Base-by-base conservation (phyloP, 129 eudicot genomes). In the Tagetes patula region DNA sequence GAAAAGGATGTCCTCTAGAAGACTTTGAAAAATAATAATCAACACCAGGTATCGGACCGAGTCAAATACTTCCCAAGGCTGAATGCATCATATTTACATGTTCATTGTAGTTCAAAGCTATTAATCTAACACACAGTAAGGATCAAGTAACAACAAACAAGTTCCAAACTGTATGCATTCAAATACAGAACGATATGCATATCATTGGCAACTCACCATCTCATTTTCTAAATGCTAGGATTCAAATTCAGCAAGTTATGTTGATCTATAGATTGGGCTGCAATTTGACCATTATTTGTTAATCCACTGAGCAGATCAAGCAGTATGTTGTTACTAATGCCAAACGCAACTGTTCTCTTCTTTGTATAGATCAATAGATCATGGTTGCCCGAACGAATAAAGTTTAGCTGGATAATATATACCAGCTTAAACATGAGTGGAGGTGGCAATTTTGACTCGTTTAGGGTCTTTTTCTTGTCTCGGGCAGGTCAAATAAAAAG, bases 261-360 rank as follows among this genome's bases (percentile, higher is more conserved):
- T 67, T 86, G 93, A 71, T 91, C 97, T 47, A 91, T 75, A 70
- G 96, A 88, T 75, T 84, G 96, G 69, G 83, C 89, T 7, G 74
- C 72, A 96, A 91, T 91, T 84, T 88, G 97, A 6, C 83, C 84
- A 61, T 86, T 88, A 68, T 80, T 88, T 61, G 92, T 80, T 32
- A 88, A 11, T 20, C 97, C 96, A 14, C 97, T 96, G 56, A 86
- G 73, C 11, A 88, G 82, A 83, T 91, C 97, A 74, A 91, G 92
- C 76, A 88, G 72, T 54, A 86, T 88, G 77, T 91, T 88, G 77
- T 91, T 88, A 65, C 93, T 92, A 20, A 88, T 91, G 85, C 96
- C 86, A 72, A 88, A 88, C 50, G 96, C 96, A 49, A 69, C 36
- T 9, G 96, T 91, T 85, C 97, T 91, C 80, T 88, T 91, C 30